Evolutionary conservation across 2,329 filamentous ascomycete species (phyloP).

Genomic region (Verticillium longisporum): DNA sequence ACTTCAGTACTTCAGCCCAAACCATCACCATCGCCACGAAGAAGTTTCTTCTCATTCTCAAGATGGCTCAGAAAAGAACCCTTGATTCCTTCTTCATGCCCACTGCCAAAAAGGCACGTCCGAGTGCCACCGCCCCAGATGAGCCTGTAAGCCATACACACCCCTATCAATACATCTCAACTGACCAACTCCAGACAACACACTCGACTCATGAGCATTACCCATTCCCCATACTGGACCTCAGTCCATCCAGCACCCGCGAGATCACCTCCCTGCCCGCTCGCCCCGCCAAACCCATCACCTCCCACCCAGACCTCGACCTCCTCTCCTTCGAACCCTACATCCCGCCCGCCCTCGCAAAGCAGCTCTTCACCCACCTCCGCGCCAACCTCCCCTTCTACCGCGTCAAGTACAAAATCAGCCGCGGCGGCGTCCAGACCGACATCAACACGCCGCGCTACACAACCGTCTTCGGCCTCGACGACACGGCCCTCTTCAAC

Average conservation of each 20-base stretch:
- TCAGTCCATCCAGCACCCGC: conserved; percentile 30
- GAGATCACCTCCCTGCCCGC: conserved; percentile 41
- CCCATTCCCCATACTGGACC: conserved; percentile 40
- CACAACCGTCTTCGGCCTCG: conserved; percentile 51
- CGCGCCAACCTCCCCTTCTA: conserved; percentile 69
- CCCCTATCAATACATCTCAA: not conserved
- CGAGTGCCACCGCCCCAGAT: conserved; percentile 3
- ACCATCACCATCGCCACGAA: too few species aligned
- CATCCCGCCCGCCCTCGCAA: conserved; percentile 48
- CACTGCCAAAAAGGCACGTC: conserved; percentile 31
- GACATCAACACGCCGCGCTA: conserved; percentile 49
- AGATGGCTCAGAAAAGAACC: conserved; percentile 48
- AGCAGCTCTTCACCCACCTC: conserved; percentile 62
- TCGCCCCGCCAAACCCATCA: conserved; percentile 47
- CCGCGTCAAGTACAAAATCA: conserved; percentile 66
- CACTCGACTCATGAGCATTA: conserved; percentile 37
- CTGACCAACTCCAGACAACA: not conserved
- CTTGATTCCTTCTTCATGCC: conserved; percentile 63
- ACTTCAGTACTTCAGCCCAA: too few species aligned
- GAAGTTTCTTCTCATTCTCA: too few species aligned
- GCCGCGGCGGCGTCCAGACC: conserved; percentile 55
- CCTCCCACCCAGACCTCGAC: conserved; percentile 64
- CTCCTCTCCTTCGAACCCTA: conserved; percentile 72
- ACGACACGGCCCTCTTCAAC: conserved; percentile 57
- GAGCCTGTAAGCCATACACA: conserved; percentile 3